Base-by-base conservation (phyloP, 371 early-diverging fungal species). In the Haplosporangium sp. region DNA sequence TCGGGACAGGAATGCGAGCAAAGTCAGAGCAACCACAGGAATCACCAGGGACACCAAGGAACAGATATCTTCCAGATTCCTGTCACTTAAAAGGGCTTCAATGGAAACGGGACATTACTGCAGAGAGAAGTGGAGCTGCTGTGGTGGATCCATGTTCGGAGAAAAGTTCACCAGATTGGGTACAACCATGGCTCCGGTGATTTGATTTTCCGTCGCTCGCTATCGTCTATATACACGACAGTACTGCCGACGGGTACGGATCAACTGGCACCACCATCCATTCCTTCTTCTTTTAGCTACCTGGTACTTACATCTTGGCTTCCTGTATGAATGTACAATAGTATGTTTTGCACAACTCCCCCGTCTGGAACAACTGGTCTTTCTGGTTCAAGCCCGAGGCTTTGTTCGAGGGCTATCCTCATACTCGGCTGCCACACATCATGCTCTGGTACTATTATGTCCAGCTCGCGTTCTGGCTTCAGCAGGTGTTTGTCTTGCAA, bases 391-490 rank as follows among this genome's bases (percentile, higher is more conserved):
- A 90, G 57, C 85, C 90, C 4, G 69, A 71, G 14, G 85, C 87
- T 20, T 89, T 89, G 64, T 92, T 92, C 86, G 83, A 84, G 11
- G 85, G 84, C 46, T 91, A 91, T 62, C 93, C 91, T 2, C 88
- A 86, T 38, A 82, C 80, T 1, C 83, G 84, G 7, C 75, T 83
- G 54, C 86, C 86, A 0, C 87, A 86, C 67, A 66, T 69, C 40
- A 88, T 91, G 85, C 89, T 93, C 63, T 85, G 86, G 63, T 92
- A 92, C 64, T 93, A 92, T 54, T 80, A 93, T 41, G 77, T 91
- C 43, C 90, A 91, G 62, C 85, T 91, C 73, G 87, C 90, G 8
- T 93, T 87, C 63, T 93, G 93, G 93, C 82, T 92, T 16, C 92
- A 91, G 69, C 91, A 92, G 67, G 82, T 93, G 67, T 90, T 92